Percentiles rank a stretch among this genome's conserved stretches.
Evolutionary conservation across 768 basidiomycete species (phyloP).

Genomic region (Termitomyces sp.): DNA sequence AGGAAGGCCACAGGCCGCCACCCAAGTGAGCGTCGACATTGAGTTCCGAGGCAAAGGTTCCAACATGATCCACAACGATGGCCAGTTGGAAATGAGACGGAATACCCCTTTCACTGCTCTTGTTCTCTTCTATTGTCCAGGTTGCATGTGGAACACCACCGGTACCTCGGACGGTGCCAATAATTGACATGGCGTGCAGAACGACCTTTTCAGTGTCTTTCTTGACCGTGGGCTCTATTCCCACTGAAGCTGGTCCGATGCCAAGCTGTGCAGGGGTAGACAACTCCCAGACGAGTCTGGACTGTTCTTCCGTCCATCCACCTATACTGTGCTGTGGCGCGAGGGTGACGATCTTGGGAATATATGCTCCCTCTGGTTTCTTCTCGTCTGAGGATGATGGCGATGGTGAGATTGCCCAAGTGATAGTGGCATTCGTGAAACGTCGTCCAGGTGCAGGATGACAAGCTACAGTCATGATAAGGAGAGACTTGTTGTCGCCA

Average conservation of each 20-base stretch:
- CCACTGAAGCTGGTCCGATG: slow-evolving; percentile 8
- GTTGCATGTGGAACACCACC: slow-evolving; percentile 6
- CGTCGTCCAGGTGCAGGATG: slow-evolving; percentile 16
- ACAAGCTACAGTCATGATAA: slow-evolving; percentile 13
- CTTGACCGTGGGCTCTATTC: slow-evolving; percentile 12
- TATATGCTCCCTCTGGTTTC: background rate
- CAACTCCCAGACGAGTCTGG: slow-evolving; percentile 15
- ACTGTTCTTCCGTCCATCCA: slow-evolving; percentile 20
- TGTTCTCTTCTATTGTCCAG: slow-evolving; percentile 18
- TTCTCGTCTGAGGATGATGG: background rate
- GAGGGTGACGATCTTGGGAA: slow-evolving; percentile 10
- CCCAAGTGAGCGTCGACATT: slow-evolving; percentile 17
- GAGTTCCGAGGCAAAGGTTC: slow-evolving; percentile 13
- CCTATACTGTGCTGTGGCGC: slow-evolving; percentile 18
- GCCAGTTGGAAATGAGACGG: slow-evolving; percentile 16
- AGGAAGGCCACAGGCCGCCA: slow-evolving; percentile 15
- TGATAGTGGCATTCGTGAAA: slow-evolving; percentile 14
- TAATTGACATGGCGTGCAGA: slow-evolving; percentile 18
- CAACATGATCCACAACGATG: slow-evolving; percentile 14
- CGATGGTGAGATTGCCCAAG: slow-evolving; percentile 10
- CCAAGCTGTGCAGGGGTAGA: slow-evolving; percentile 8
- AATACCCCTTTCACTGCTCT: slow-evolving; percentile 17
- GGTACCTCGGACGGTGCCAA: slow-evolving; percentile 9
- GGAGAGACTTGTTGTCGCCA: slow-evolving; percentile 12
- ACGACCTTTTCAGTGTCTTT: slow-evolving; percentile 13